Conservation (phyloP, 106 monocot genomes). For the Dendrobium catenatum region DNA sequence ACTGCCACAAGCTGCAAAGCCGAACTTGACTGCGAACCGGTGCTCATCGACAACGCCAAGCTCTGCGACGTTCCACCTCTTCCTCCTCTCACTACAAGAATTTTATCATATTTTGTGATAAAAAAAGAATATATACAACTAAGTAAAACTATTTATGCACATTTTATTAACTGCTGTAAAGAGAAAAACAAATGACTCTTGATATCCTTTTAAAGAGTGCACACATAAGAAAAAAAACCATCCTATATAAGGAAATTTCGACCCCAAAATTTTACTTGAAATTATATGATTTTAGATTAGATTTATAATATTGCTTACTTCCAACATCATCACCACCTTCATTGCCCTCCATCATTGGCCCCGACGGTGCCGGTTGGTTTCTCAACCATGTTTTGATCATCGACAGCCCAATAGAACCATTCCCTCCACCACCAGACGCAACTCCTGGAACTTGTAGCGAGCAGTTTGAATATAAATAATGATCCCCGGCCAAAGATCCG, state of each 20-base stretch:
- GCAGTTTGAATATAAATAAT: conserved; percentile 47
- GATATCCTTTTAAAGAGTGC: no score
- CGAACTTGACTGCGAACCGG: conserved; percentile 53
- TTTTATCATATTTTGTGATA: no score
- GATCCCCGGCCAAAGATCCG: conserved; percentile 6
- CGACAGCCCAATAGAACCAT: conserved; percentile 63
- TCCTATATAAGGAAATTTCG: no score
- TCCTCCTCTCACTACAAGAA: background rate
- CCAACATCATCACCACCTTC: conserved; percentile 5
- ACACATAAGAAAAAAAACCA: no score
- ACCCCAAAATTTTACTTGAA: no score
- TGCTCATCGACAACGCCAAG: conserved; percentile 79
- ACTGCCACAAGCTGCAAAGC: conserved; percentile 28
- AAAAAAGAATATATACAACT: no score
- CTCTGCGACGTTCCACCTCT: conserved; percentile 34
- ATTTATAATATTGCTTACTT: no score
- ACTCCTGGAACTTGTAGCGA: conserved; percentile 31
- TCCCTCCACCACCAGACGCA: conserved; percentile 14
- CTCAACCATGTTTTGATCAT: conserved; percentile 91
- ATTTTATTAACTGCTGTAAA: background rate
- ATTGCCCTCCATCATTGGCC: conserved; percentile 9
- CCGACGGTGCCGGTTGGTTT: conserved; percentile 51
- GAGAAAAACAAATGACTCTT: no score
- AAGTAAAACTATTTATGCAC: no score
- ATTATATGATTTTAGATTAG: no score